Evolutionary conservation across 306 rosid species (phyloP), one percentile per base, ranked within the genome.

Genomic region (Corylus americana): DNA sequence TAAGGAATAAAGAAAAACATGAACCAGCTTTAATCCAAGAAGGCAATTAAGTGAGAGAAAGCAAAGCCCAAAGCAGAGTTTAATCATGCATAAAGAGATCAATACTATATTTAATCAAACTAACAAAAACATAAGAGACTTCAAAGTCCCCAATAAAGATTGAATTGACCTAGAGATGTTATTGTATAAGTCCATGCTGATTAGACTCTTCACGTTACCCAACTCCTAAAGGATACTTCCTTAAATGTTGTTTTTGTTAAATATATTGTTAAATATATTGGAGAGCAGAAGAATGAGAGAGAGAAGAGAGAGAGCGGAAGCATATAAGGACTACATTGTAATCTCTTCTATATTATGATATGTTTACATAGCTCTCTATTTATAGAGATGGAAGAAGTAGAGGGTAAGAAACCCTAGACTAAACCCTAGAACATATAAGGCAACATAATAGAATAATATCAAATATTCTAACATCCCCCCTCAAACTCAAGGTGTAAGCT

Each of bases 121-220:
- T 92, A 87, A 94, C 98, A 94, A 82, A 87, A 94, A 94, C 83
- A 92, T 92, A 10, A 94, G 98, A 81, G 88, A 90, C 84, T 92
- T 94, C 92, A 92, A 76, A 55, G 91, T 88, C 80, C 93, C 98
- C 83, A 94, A 77, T 14, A 93, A 87, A 45, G 87, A 63, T 47
- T 97, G 98, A 75, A 94, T 87, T 69, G 85, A 79, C 77, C 98
- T 97, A 1, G 97, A 87, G 49, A 94, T 86, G 84, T 94, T 94
- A 86, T 87, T 90, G 70, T 94, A 94, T 84, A 94, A 79, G 84
- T 92, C 97, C 92, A 94, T 86, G 88, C 97, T 94, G 83, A 94
- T 83, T 79, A 94, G 95, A 85, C 88, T 90, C 86, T 88, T 89
- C 84, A 94, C 78, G 82, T 84, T 91, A 71, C 95, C 98, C 70